These are phyloP conservation scores for Colletotrichum scovillei DNA, from an alignment of 2,329 filamentous ascomycete species.

Conservation along the genomic window DNA sequence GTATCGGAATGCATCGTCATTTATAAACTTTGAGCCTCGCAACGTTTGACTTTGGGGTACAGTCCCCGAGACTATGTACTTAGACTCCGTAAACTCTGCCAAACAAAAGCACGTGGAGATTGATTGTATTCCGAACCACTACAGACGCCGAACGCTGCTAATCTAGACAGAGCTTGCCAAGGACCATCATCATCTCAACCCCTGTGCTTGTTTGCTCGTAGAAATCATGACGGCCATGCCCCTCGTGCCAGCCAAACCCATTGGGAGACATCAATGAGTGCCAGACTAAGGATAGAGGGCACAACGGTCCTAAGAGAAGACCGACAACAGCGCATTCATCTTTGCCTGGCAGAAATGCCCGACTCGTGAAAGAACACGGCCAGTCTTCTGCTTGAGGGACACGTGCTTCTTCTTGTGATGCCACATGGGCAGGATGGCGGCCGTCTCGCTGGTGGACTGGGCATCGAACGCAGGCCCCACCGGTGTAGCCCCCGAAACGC, in stretches of 20 bases:
- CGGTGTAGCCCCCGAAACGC: slow-evolving; percentile 12
- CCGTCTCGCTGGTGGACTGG: slow-evolving; percentile 4
- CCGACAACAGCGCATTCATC: slow-evolving; percentile 11
- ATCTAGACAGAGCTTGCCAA: slow-evolving; percentile 3
- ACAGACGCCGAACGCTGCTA: slow-evolving; percentile 3
- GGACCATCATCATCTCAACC: not conserved
- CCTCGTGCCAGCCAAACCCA: not conserved
- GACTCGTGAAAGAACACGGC: slow-evolving; percentile 14
- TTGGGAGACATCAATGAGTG: not conserved
- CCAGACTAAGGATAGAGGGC: not conserved
- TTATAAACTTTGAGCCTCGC: not conserved
- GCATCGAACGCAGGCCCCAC: not conserved
- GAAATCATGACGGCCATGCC: not conserved
- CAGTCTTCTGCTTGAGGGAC: not conserved
- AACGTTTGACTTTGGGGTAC: not conserved
- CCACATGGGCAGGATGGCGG: not conserved
- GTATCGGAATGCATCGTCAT: slow-evolving; percentile 1
- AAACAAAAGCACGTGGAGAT: slow-evolving; percentile 5
- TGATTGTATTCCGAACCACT: slow-evolving; percentile 28
- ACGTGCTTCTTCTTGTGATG: not conserved
- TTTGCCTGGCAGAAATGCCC: slow-evolving; percentile 17
- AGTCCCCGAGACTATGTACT: not conserved
- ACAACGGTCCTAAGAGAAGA: slow-evolving; percentile 7
- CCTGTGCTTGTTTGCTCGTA: not conserved
- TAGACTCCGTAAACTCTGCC: not conserved